phyloP scores from a whole-genome alignment of 108 stramenopile species.

The Cyclotella atomus region DNA sequence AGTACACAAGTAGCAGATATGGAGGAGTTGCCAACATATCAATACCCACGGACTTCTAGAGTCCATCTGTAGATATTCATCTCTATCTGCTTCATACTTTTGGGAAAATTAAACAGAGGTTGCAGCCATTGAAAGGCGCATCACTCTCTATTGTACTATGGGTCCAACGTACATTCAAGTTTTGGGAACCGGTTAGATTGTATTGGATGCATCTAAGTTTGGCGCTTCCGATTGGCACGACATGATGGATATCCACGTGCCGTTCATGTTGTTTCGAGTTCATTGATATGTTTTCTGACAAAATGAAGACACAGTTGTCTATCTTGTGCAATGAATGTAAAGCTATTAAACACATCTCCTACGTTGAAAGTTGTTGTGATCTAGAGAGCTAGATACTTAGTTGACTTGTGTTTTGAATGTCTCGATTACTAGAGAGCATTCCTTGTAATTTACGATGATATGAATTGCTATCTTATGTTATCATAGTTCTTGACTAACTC shows the following conservation, averaged over 20 bases:
- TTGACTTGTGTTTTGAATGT: too few relatives aligned
- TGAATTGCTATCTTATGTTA: too few relatives aligned
- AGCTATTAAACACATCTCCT: slow-evolving; percentile 2
- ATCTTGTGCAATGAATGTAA: slow-evolving; percentile 12
- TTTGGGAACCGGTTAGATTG: background rate
- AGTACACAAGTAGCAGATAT: slow-evolving; percentile 68
- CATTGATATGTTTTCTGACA: slow-evolving; percentile 1
- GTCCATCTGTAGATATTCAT: background rate
- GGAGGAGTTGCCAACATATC: slow-evolving; percentile 61
- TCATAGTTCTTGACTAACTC: too few relatives aligned
- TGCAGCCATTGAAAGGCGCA: slow-evolving; percentile 1
- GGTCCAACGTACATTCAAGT: background rate
- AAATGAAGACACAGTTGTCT: background rate
- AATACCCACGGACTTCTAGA: slow-evolving; percentile 47
- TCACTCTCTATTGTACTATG: background rate
- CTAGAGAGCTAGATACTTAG: too few relatives aligned
- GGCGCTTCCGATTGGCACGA: background rate
- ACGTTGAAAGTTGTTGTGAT: background rate
- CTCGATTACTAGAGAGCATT: too few relatives aligned
- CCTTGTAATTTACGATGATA: too few relatives aligned
- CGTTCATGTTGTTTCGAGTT: slow-evolving; percentile 2
- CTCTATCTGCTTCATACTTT: slow-evolving; percentile 2
- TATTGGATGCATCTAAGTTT: slow-evolving; percentile 5
- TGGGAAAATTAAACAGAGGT: background rate
- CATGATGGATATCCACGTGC: background rate